Conservation (phyloP, 805 yeast genomes). For the Sugiyamaella mastotermitis region DNA sequence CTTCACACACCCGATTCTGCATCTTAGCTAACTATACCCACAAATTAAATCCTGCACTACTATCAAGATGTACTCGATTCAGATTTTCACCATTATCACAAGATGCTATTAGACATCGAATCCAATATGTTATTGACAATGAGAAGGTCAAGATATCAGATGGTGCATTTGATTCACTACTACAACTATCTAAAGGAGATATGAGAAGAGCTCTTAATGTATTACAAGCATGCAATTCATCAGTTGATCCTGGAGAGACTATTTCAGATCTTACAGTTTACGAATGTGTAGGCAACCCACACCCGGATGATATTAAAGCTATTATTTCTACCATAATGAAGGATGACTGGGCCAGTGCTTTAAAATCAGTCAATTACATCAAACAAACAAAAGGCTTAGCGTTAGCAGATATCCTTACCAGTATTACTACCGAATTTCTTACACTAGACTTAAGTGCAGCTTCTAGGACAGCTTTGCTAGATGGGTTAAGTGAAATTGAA, state of each 20-base stretch:
- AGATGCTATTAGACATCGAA: conserved; percentile 61
- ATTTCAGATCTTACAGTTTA: conserved; percentile 74
- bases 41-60: conserved; percentile 88
- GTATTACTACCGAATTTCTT: conserved; percentile 65
- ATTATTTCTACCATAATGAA: conserved; percentile 71
- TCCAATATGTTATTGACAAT: conserved; percentile 58
- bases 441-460: conserved; percentile 56
- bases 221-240: conserved; percentile 87
- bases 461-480: conserved; percentile 59
- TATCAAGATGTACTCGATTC: conserved; percentile 93
- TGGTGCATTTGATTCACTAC: conserved; percentile 59
- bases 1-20: conserved; percentile 92
- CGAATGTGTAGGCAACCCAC: conserved; percentile 94
- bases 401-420: conserved; percentile 73
- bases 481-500: conserved; percentile 80
- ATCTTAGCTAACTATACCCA: conserved; percentile 94
- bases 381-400: conserved; percentile 81
- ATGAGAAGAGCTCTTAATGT: conserved; percentile 95
- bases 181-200: conserved; percentile 81
- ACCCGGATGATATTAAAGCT: conserved; percentile 74
- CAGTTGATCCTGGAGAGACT: conserved; percentile 46
- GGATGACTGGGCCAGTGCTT: conserved; percentile 84
- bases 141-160: conserved; percentile 57
- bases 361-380: conserved; percentile 55
- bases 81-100: conserved; percentile 77